Percentiles rank a stretch among this genome's conserved stretches.
phyloP scores from a whole-genome alignment of 2,329 filamentous ascomycete genomes.

The Claviceps arundinis region DNA sequence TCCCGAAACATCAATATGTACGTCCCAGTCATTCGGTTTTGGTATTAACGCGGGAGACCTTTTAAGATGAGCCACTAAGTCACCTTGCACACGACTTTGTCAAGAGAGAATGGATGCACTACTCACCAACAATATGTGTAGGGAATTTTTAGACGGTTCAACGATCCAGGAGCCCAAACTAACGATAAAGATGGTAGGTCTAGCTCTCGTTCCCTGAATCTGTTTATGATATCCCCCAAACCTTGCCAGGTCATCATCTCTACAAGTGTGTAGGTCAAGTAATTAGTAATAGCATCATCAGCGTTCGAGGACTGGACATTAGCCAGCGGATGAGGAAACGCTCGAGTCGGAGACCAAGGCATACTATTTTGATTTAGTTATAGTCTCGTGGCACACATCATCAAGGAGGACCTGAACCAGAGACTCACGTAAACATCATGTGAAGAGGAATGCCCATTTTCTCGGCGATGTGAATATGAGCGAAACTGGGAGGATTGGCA shows the following conservation, averaged over 20 bases:
- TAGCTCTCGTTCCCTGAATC: constrained; percentile 62
- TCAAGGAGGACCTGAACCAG: background rate
- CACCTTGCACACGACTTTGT: constrained; percentile 2
- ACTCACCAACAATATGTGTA: constrained; percentile 77
- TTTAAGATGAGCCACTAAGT: background rate
- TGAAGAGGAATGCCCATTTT: constrained; percentile 63
- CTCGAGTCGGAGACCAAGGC: constrained; percentile 78
- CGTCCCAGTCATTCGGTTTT: constrained; percentile 64
- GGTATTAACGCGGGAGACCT: constrained; percentile 62
- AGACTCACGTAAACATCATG: constrained; percentile 75
- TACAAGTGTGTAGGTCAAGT: constrained; percentile 69
- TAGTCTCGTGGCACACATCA: background rate
- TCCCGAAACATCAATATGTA: constrained; percentile 58
- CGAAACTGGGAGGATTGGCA: constrained; percentile 66
- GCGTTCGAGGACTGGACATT: constrained; percentile 68
- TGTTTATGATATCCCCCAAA: constrained; percentile 80
- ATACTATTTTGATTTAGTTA: constrained; percentile 47
- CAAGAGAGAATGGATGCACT: background rate
- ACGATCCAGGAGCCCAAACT: constrained; percentile 70
- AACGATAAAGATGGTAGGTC: constrained; percentile 66
- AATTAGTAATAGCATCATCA: constrained; percentile 66
- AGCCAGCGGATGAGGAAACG: constrained; percentile 75
- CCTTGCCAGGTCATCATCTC: constrained; percentile 94
- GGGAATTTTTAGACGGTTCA: constrained; percentile 63
- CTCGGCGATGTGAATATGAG: constrained; percentile 62